Evolutionary conservation across 2,329 filamentous ascomycete species (phyloP), one percentile per base, ranked within the genome.

Genomic region (Phaeosphaeria sp.): DNA sequence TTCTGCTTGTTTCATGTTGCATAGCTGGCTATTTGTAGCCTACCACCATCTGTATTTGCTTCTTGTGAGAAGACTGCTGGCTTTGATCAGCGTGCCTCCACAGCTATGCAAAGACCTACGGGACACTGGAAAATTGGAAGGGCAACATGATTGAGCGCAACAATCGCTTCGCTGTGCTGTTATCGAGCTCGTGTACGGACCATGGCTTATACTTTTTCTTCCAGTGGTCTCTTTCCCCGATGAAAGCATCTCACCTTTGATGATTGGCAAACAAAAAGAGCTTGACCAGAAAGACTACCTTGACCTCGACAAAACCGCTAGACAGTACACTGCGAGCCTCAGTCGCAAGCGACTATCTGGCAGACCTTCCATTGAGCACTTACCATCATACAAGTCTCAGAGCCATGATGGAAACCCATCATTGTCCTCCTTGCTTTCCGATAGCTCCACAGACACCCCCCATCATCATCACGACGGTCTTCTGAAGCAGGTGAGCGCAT

Each of bases 401-500:
- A 61, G 51, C 21, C 43, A 52, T 25, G 68, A 71, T 18, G 73
- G 58, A n/a, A 74, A 74, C 27, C 64, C 69, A 3, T 74, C 74
- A 0, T 56, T 74, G 18, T 62, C 67, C 20, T 76, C 74, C 5
- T 51, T 73, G 3, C 56, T 73, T 11, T 71, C 73, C 7, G 71
- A 73, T 6, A 71, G 73, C 30, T 72, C 73, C 5, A 59, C 66
- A 43, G 65, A 68, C 6, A 51, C 67, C 9, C 65, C 72, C 22
- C 36, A 57, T 11, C 61, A 67, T 39, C 74, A 75, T 64, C 73
- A 76, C 30, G 74, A 78, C 20, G 70, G 69, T 45, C 71, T 96
- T 7, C 78, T 95, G 25, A 83, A 88, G 20, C 91, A 96, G 72
- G 88, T 97, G 15, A 84, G 86, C 24, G 87, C 91, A 64, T 98